A percentile compares a stretch with the other conserved stretches of the same genome.
Conservation (phyloP, 2,329 filamentous ascomycete genomes). For the Scedosporium minutisporum region DNA sequence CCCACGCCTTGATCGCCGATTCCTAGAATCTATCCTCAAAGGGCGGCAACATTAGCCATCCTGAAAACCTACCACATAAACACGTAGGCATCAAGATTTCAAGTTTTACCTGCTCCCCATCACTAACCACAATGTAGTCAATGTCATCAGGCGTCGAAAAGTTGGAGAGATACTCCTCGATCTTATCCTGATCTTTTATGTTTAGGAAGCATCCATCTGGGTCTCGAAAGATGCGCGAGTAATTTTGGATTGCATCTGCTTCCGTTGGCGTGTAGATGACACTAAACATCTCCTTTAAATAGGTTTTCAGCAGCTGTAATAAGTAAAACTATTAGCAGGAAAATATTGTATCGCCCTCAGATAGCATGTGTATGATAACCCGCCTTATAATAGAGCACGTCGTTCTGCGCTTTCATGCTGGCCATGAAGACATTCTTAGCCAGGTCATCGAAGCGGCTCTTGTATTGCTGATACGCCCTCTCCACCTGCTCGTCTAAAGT, state of each 20-base stretch:
- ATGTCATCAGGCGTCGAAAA: constrained; percentile 66
- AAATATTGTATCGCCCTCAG: background rate
- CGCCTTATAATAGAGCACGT: constrained; percentile 67
- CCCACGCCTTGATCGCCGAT: constrained; percentile 86
- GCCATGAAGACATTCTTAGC: constrained; percentile 85
- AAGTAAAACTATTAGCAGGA: background rate
- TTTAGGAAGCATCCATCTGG: constrained; percentile 77
- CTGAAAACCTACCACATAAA: background rate
- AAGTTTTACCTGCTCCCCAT: constrained; percentile 4
- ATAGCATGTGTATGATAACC: background rate
- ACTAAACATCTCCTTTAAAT: constrained; percentile 80
- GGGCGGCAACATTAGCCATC: background rate
- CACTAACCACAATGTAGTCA: constrained; percentile 74
- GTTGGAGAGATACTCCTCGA: constrained; percentile 56
- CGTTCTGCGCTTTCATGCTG: constrained; percentile 76
- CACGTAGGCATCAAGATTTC: background rate
- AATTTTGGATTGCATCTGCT: constrained; percentile 79
- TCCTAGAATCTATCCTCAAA: constrained; percentile 62
- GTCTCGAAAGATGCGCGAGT: constrained; percentile 65
- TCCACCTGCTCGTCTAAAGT: constrained; percentile 66
- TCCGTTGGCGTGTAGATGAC: constrained; percentile 90
- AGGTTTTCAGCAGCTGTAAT: constrained; percentile 57
- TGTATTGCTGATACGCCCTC: constrained; percentile 75
- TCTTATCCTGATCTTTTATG: constrained; percentile 55
- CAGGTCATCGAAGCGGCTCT: constrained; percentile 49